Evolutionary conservation across 345 rosid species (phyloP), one percentile per base, ranked within the genome.

Genomic region (Brassica rapa): DNA sequence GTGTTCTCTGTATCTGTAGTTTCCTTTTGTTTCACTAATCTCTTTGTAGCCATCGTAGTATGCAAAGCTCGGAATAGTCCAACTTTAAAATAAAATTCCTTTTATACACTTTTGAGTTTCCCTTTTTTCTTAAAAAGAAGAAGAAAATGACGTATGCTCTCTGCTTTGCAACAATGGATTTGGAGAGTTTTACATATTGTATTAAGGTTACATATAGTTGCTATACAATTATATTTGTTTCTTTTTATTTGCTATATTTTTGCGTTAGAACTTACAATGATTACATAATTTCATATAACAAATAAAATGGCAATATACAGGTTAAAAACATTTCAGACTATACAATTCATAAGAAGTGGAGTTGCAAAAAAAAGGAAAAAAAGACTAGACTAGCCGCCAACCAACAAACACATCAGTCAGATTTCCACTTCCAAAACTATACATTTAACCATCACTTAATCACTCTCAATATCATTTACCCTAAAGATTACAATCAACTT

Each of bases 61-160:
- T 67, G 53, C 82, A 59, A 72, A 66, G 73, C 9, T 72, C 67
- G 60, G 43, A 59, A 72, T 29, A 30, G 39, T 78, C 55, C 71
- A 71, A 77, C 66, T 12, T 37, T 56, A 4, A 5, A 49, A 55
- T n/a, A 21, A 64, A 71, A 46, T 3, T 27, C 30, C 6, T 39
- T 2, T 0, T 1, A 29, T 61, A 71, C 37, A 21, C 39, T 63
- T 27, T 35, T 15, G 35, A 8, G 27, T 33, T 23, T 61, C 2
- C 30, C 4, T 33, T 43, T 15, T 11, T 2, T 33, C 59, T 53
- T 70, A 1, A 70, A 62, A 27, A 27, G 23, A 39, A 27, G 2
- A 33, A 1, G 1, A 10, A 62, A 43, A 43, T 3, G 8, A 63
- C 1, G 2, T 46, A 15, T 37, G 43, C 43, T 37, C 43, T 37